A percentile compares a stretch with the other conserved stretches of the same genome.
Evolutionary conservation across 73 alveolate genomes (phyloP).

Genomic region (Uronychia binucleata): DNA sequence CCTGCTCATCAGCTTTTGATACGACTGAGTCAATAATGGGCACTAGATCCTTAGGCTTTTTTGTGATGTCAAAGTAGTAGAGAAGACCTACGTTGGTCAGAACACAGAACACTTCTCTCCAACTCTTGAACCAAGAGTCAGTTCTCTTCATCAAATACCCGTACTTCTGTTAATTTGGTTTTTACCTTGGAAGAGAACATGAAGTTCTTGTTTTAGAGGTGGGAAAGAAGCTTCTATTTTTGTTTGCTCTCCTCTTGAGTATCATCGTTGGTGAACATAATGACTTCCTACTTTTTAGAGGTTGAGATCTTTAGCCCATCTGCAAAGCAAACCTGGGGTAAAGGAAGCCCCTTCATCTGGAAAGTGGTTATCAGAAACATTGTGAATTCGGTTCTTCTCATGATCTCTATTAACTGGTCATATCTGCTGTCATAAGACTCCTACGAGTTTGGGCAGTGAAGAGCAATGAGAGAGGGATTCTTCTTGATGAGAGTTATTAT

Average conservation of each 20-base stretch:
- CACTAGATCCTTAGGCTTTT: slow-evolving; percentile 49
- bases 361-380: slow-evolving; percentile 33
- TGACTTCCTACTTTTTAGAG: slow-evolving; percentile 29
- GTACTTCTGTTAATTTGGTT: background rate
- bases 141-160: slow-evolving; percentile 52
- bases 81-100: slow-evolving; percentile 56
- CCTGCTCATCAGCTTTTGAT: slow-evolving; percentile 14
- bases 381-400: slow-evolving; percentile 56
- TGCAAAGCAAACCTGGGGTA: slow-evolving; percentile 37
- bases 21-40: slow-evolving; percentile 49
- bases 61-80: slow-evolving; percentile 34
- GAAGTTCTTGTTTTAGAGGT: slow-evolving; percentile 28
- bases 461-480: slow-evolving; percentile 45
- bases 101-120: slow-evolving; percentile 55
- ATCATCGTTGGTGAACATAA: slow-evolving; percentile 37
- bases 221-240: slow-evolving; percentile 10
- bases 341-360: slow-evolving; percentile 18
- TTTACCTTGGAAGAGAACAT: slow-evolving; percentile 20
- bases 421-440: background rate
- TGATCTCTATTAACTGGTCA: slow-evolving; percentile 55
- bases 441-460: slow-evolving; percentile 33
- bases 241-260: slow-evolving; percentile 5
- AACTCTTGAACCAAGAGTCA: slow-evolving; percentile 45
- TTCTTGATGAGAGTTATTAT: slow-evolving; percentile 50
- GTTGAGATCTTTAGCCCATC: slow-evolving; percentile 41